Conservation (phyloP, 208 protist species). For the Herpetomonas tarakana region DNA sequence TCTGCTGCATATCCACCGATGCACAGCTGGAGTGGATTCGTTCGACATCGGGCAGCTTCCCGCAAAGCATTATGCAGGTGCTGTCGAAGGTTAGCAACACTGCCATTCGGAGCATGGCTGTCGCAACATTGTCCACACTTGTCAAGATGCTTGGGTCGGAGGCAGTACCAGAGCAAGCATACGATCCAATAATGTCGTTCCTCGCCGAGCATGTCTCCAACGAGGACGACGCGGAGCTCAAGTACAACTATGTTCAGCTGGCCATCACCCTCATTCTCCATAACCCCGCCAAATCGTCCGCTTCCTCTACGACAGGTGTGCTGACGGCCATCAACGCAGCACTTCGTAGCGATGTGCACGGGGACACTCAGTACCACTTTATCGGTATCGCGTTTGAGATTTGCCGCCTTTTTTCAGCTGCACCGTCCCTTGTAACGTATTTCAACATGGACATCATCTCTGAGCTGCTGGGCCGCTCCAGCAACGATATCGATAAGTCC, state of each 20-base stretch:
- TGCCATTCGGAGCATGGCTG: conserved; percentile 32
- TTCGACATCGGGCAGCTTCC: conserved; percentile 35
- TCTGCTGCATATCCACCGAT: conserved; percentile 40
- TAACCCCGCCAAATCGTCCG: not conserved
- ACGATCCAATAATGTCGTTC: conserved; percentile 31
- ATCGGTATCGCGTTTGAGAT: conserved; percentile 65
- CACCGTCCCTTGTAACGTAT: conserved; percentile 26
- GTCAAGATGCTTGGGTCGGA: conserved; percentile 33
- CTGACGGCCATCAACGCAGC: conserved; percentile 40
- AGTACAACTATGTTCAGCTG: conserved; percentile 25
- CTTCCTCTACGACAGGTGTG: conserved; percentile 6
- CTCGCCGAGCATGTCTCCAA: conserved; percentile 23
- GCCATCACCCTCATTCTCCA: conserved; percentile 6
- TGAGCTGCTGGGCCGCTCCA: conserved; percentile 52
- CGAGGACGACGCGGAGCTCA: conserved; percentile 49
- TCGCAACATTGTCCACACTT: conserved; percentile 40
- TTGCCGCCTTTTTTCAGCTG: conserved; percentile 32
- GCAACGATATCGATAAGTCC: conserved; percentile 68
- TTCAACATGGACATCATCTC: conserved; percentile 46
- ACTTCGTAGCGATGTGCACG: conserved; percentile 71
- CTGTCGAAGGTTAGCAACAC: conserved; percentile 23
- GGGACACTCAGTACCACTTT: conserved; percentile 60
- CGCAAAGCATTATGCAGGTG: conserved; percentile 36
- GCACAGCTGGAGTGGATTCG: conserved; percentile 39
- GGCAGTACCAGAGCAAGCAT: conserved; percentile 35